Base-by-base conservation (phyloP, 2,329 filamentous ascomycete genomes). In the Phyllosticta citrichinensis region DNA sequence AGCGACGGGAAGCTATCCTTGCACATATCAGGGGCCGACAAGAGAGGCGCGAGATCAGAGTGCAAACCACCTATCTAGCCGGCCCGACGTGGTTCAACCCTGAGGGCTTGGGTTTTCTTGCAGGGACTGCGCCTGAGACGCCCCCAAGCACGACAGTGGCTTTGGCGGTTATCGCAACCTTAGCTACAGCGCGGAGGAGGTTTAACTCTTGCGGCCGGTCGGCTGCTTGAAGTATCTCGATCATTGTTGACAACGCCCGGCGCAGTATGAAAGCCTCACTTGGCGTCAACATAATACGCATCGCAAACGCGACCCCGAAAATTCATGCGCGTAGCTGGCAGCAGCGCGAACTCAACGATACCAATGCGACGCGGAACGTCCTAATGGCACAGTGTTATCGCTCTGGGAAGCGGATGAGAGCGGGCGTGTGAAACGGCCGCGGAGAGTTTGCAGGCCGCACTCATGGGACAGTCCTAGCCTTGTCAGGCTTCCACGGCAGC, bases 341-440 rank as follows among this genome's bases (percentile, higher is more conserved):
- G 25, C 22, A 55, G 53, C 53, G 24, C 10, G 20, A 8, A 30
- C 24, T 20, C 22, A 3, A 30, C 22, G 11, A 33, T 24, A 47
- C 14, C 40, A n/a, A 47, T 47, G 40, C 40, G n/a, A 4, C 40
- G 40, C 40, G 17, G 40, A 47, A 47, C 17, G 40, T n/a, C 6
- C 14, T 19, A 47, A 47, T n/a, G n/a, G 40, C 40, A 47, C 40
- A 47, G 40, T 47, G 40, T 17, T 47, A 47, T 47, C 40, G 40
- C 40, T n/a, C 40, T 6, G n/a, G 40, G 12, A 47, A n/a, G 14
- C 50, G 57, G 57, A 55, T 60, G 52, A 60, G 55, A 60, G 57
- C 57, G 57, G 57, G 52, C 35, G 57, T 20, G 52, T 60, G 57
- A 60, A 60, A 60, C 57, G 57, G 57, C 57, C 40, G 40, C 40